Evolutionary conservation across 371 early-diverging fungal genomes (phyloP).

Genomic region (Lichtheimia hyalospora): DNA sequence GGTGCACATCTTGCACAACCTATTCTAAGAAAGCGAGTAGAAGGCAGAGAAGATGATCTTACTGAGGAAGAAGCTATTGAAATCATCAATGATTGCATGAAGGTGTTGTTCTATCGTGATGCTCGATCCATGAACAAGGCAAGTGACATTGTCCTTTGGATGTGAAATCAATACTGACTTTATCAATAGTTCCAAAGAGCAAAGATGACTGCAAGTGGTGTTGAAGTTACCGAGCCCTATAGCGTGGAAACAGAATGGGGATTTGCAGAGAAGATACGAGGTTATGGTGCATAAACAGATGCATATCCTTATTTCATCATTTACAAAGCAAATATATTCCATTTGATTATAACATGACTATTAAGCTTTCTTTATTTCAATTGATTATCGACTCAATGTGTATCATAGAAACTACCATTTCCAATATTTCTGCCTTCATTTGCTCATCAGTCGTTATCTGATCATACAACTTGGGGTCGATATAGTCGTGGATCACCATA

Average conservation of each 20-base stretch:
- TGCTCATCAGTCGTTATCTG: not conserved
- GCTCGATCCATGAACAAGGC: slow-evolving; percentile 95
- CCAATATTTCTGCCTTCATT: too few relatives aligned
- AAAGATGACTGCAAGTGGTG: slow-evolving; percentile 81
- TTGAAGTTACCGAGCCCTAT: slow-evolving; percentile 88
- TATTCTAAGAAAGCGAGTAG: slow-evolving; percentile 90
- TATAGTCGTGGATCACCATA: too few relatives aligned
- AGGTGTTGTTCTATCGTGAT: slow-evolving; percentile 96
- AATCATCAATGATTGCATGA: slow-evolving; percentile 90
- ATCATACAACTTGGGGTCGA: too few relatives aligned
- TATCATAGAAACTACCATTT: not conserved
- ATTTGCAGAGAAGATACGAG: slow-evolving; percentile 88
- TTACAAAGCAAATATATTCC: not conserved
- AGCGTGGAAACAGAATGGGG: slow-evolving; percentile 90
- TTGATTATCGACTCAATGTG: not conserved
- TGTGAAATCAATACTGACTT: not conserved
- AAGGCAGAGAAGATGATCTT: slow-evolving; percentile 81
- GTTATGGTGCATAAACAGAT: slow-evolving; percentile 73
- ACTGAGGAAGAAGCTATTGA: slow-evolving; percentile 92
- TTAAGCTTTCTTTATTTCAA: not conserved
- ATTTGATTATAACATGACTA: not conserved
- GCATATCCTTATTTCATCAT: not conserved
- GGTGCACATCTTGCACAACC: slow-evolving; percentile 97
- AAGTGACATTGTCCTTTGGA: slow-evolving; percentile 2
- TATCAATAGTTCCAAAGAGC: slow-evolving; percentile 83